Percentiles rank a stretch among this genome's conserved stretches.
These are phyloP conservation scores for Myrica gale DNA, from an alignment of 306 rosid species.

Conservation along the genomic window DNA sequence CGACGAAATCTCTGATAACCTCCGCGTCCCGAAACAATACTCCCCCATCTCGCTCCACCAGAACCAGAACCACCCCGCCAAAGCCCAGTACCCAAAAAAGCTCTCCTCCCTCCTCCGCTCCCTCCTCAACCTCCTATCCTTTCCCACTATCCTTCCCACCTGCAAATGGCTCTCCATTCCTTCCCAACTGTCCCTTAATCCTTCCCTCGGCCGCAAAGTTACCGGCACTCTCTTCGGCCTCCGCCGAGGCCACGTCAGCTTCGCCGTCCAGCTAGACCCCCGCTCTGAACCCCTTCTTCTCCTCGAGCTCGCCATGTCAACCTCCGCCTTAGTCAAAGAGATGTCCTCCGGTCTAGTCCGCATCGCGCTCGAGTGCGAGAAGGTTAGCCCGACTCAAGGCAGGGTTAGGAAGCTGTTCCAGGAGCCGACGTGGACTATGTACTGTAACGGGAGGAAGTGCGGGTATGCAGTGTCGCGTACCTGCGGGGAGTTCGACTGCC, in stretches of 20 bases:
- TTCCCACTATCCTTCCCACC: slow-evolving; percentile 50
- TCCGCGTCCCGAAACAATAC: slow-evolving; percentile 40
- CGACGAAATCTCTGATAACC: slow-evolving; percentile 42
- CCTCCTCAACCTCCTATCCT: slow-evolving; percentile 57
- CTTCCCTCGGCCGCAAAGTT: slow-evolving; percentile 57
- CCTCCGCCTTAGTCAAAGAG: slow-evolving; percentile 73
- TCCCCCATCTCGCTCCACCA: slow-evolving; percentile 27
- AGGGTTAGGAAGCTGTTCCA: slow-evolving; percentile 50
- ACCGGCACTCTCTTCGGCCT: slow-evolving; percentile 91
- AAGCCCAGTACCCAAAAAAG: slow-evolving; percentile 29
- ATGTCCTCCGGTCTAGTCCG: slow-evolving; percentile 94
- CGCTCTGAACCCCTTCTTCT: slow-evolving; percentile 60
- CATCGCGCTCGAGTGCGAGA: slow-evolving; percentile 75
- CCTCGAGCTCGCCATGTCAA: slow-evolving; percentile 78
- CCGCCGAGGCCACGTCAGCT: slow-evolving; percentile 84
- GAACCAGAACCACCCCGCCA: slow-evolving; percentile 9
- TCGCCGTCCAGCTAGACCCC: slow-evolving; percentile 82
- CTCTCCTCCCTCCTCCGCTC: slow-evolving; percentile 58
- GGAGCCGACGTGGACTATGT: slow-evolving; percentile 81
- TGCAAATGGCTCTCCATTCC: slow-evolving; percentile 76
- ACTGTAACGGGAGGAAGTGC: slow-evolving; percentile 76
- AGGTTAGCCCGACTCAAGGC: background rate
- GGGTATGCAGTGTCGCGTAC: slow-evolving; percentile 65
- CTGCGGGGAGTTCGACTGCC: slow-evolving; percentile 67
- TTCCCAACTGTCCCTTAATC: slow-evolving; percentile 48